Evolutionary conservation across 2,329 filamentous ascomycete genomes (phyloP).

Genomic region (Fusarium longipes): DNA sequence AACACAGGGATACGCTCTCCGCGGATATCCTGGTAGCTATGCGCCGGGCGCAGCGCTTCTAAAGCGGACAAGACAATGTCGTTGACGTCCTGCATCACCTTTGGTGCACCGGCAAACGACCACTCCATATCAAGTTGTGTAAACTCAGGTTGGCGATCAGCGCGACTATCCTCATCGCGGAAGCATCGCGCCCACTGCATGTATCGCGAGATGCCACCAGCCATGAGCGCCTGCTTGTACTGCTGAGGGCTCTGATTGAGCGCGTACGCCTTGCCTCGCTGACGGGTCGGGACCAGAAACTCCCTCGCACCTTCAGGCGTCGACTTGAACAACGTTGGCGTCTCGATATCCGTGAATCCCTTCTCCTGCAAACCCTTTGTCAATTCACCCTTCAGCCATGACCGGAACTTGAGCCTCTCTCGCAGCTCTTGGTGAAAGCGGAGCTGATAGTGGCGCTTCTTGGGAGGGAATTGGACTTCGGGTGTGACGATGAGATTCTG

Average conservation of each 20-base stretch:
- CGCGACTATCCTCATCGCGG: constrained; percentile 90
- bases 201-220: constrained; percentile 83
- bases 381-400: constrained; percentile 64
- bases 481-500: constrained; percentile 80
- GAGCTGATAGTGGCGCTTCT: constrained; percentile 85
- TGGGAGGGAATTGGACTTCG: constrained; percentile 77
- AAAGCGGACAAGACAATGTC: constrained; percentile 51
- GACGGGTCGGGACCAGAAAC: constrained; percentile 90
- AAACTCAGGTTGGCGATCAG: constrained; percentile 96
- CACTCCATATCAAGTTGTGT: constrained; percentile 95
- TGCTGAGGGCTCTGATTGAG: constrained; percentile 97
- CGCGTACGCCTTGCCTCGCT: constrained; percentile 82
- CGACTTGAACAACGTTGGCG: constrained; percentile 94
- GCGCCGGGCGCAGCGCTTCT: constrained; percentile 43
- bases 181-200: constrained; percentile 96
- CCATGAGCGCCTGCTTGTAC: constrained; percentile 98
- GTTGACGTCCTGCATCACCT: constrained; percentile 52
- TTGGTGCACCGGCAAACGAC: constrained; percentile 75
- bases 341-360: constrained; percentile 85
- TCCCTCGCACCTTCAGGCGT: constrained; percentile 95
- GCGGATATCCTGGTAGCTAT: constrained; percentile 73
- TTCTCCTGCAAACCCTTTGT: constrained; percentile 66
- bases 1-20: constrained; percentile 51
- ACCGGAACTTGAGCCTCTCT: constrained; percentile 77
- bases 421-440: constrained; percentile 77